Evolutionary conservation across 192 early-diverging fungal genomes (phyloP).

Genomic region (Thamnidium elegans): DNA sequence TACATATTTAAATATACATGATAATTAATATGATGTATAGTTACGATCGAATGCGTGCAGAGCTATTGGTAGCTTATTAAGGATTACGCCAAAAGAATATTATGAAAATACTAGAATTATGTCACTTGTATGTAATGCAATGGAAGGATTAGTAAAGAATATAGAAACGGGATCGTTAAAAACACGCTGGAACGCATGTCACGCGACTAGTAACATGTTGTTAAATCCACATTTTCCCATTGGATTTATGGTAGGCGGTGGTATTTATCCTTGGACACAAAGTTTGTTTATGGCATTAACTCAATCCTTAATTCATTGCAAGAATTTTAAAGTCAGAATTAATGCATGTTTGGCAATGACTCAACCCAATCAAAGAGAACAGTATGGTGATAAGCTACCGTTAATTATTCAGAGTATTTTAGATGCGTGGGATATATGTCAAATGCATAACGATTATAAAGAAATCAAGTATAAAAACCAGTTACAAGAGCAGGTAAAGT

Average conservation of each 20-base stretch:
- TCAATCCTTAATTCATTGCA: slow-evolving; percentile 48
- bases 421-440: slow-evolving; percentile 16
- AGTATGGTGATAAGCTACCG: slow-evolving; percentile 42
- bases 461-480: slow-evolving; percentile 30
- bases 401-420: slow-evolving; percentile 38
- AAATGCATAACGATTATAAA: slow-evolving; percentile 15
- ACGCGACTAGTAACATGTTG: slow-evolving; percentile 65
- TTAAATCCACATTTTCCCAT: slow-evolving; percentile 53
- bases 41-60: slow-evolving; percentile 70
- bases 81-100: slow-evolving; percentile 47
- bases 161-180: slow-evolving; percentile 62
- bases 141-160: slow-evolving; percentile 52
- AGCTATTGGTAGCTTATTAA: slow-evolving; percentile 62
- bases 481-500: slow-evolving; percentile 23
- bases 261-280: slow-evolving; percentile 44
- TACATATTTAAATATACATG: slow-evolving; percentile 7
- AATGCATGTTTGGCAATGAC: slow-evolving; percentile 57
- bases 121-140: slow-evolving; percentile 45
- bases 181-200: slow-evolving; percentile 80
- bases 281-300: slow-evolving; percentile 53
- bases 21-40: slow-evolving; percentile 36
- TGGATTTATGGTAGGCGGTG: slow-evolving; percentile 39
- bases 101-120: slow-evolving; percentile 42
- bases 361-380: slow-evolving; percentile 30
- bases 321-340: slow-evolving; percentile 82